These are phyloP conservation scores for Flaveria bidentis DNA, from an alignment of 129 eudicot genomes.

Conservation along the genomic window DNA sequence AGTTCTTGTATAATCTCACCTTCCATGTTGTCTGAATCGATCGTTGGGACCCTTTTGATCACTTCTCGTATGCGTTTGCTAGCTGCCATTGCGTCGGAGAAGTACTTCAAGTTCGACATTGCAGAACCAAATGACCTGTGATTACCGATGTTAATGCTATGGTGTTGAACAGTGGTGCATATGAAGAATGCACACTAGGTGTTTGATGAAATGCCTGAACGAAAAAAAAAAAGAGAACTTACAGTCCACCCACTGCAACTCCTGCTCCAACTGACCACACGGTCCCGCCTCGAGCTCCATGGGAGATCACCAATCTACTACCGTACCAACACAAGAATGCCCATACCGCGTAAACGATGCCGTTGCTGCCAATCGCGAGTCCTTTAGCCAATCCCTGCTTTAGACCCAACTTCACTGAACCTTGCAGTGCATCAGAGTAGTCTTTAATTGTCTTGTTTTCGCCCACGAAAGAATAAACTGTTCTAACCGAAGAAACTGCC, in stretches of 20 bases:
- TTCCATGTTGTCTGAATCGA: slow-evolving; percentile 67
- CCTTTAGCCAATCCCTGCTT: slow-evolving; percentile 55
- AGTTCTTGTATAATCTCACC: slow-evolving; percentile 54
- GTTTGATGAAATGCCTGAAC: slow-evolving; percentile 7
- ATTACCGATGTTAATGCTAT: background rate
- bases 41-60: slow-evolving; percentile 61
- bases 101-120: slow-evolving; percentile 61
- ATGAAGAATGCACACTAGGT: background rate
- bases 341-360: slow-evolving; percentile 41
- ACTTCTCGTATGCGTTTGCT: slow-evolving; percentile 67
- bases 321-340: slow-evolving; percentile 49
- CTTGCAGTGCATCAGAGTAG: slow-evolving; percentile 54
- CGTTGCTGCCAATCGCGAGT: slow-evolving; percentile 41
- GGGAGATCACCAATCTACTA: slow-evolving; percentile 54
- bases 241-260: slow-evolving; percentile 43
- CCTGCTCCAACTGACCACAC: slow-evolving; percentile 44
- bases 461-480: slow-evolving; percentile 60
- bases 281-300: slow-evolving; percentile 55
- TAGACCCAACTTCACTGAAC: slow-evolving; percentile 41
- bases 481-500: slow-evolving; percentile 48
- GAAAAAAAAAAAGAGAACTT: slow-evolving; percentile 27
- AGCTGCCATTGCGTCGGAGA: slow-evolving; percentile 73
- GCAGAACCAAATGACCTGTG: slow-evolving; percentile 67
- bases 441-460: slow-evolving; percentile 41
- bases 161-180: too few species aligned